These are phyloP conservation scores for Cardamine occulta DNA, from an alignment of 345 rosid species.

Conservation along the genomic window DNA sequence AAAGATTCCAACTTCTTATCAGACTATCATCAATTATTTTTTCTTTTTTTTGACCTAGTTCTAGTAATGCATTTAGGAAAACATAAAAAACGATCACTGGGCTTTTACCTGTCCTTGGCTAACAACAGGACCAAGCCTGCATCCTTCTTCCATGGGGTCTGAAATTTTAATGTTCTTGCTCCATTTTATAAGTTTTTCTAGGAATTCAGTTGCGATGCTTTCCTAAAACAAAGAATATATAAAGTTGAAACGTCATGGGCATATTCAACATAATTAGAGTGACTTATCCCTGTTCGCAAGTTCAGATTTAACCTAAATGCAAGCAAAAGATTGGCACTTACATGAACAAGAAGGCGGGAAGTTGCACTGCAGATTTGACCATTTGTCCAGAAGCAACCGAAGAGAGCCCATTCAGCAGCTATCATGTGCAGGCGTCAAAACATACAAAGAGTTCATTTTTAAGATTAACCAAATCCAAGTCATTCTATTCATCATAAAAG, in stretches of 20 bases:
- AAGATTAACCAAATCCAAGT: not conserved
- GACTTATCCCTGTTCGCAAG: constrained; percentile 12
- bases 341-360: constrained; percentile 91
- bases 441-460: constrained; percentile 1
- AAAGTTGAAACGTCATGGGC: not conserved
- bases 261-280: constrained; percentile 4
- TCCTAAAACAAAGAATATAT: constrained; percentile 50
- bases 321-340: constrained; percentile 47
- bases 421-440: constrained; percentile 34
- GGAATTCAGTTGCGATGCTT: constrained; percentile 69
- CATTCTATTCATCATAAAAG: constrained; percentile 8
- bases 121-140: constrained; percentile 91
- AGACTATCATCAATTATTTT: not conserved
- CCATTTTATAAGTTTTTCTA: constrained; percentile 77
- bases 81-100: not conserved
- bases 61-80: constrained; percentile 1
- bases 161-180: constrained; percentile 74
- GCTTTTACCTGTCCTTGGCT: constrained; percentile 74
- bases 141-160: constrained; percentile 87
- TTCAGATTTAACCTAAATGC: not conserved
- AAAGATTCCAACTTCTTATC: not conserved
- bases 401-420: constrained; percentile 91
- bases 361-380: constrained; percentile 99
- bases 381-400: constrained; percentile 98
- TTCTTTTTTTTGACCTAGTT: constrained; percentile 3